Evolutionary conservation across 768 basidiomycete genomes (phyloP).

Genomic region (Lanmaoa pseudosensibilis): DNA sequence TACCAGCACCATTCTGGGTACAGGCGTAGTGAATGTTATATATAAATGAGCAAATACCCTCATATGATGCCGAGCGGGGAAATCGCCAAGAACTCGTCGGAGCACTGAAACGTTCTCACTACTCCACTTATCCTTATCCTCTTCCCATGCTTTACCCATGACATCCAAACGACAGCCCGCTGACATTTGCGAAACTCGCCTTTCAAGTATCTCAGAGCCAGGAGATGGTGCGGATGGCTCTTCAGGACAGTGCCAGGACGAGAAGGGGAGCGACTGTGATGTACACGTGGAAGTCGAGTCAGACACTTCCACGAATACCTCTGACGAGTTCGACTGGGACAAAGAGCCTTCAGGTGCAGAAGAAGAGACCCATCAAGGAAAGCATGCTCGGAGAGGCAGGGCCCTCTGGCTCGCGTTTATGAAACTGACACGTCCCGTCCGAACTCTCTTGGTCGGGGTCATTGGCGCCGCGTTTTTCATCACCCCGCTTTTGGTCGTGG

Average conservation of each 20-base stretch:
- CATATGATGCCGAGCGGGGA: background rate
- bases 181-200: conserved; percentile 2
- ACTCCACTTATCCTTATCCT: background rate
- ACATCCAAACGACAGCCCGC: conserved; percentile 13
- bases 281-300: conserved; percentile 21
- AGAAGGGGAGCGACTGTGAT: conserved; percentile 13
- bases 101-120: conserved; percentile 1
- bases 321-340: conserved; percentile 78
- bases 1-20: background rate
- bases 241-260: conserved; percentile 4
- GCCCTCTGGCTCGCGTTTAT: conserved; percentile 64
- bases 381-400: conserved; percentile 61
- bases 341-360: conserved; percentile 44
- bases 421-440: conserved; percentile 59
- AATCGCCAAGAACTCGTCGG: conserved; percentile 4
- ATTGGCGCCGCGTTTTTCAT: conserved; percentile 64
- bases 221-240: conserved; percentile 1
- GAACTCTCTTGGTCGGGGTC: conserved; percentile 58
- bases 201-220: conserved; percentile 8
- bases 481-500: conserved; percentile 67
- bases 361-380: conserved; percentile 22
- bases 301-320: conserved; percentile 54
- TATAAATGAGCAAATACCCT: conserved; percentile 1
- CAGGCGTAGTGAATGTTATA: conserved; percentile 1
- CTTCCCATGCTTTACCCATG: conserved; percentile 14